Percentiles rank a stretch among this genome's conserved stretches.
phyloP scores from a whole-genome alignment of 2,329 filamentous ascomycete genomes.

The Exophiala lecanii-corni region DNA sequence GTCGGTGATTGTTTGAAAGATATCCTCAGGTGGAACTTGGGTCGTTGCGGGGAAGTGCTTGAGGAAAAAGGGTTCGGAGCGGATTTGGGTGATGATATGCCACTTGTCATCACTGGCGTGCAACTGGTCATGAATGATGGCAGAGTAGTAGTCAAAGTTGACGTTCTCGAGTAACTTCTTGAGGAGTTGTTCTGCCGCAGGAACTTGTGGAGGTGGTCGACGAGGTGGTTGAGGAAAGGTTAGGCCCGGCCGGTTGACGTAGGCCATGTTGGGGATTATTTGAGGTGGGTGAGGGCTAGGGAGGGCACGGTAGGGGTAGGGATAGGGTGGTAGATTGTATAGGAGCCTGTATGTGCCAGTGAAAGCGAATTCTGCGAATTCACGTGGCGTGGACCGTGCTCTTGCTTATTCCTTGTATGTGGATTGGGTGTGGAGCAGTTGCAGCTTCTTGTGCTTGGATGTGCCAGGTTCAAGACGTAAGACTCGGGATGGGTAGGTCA shows the following conservation, averaged over 20 bases:
- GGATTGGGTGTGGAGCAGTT: too few relatives aligned
- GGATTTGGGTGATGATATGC: background rate
- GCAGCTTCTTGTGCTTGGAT: too few relatives aligned
- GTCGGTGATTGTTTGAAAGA: background rate
- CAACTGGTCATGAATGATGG: background rate
- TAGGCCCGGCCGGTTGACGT: background rate
- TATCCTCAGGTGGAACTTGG: conserved; percentile 1
- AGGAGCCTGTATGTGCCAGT: too few relatives aligned
- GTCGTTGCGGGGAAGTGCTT: background rate
- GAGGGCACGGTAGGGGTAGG: too few relatives aligned
- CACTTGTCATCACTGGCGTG: background rate
- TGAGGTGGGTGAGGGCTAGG: too few relatives aligned
- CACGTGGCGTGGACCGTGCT: too few relatives aligned
- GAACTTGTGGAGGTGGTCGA: background rate
- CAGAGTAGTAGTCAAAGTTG: background rate
- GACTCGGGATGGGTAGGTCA: too few relatives aligned
- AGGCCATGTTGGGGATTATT: too few relatives aligned
- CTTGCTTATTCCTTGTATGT: too few relatives aligned
- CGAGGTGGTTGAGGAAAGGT: background rate
- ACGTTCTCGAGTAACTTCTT: background rate
- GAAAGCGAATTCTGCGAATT: too few relatives aligned
- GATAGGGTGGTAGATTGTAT: too few relatives aligned
- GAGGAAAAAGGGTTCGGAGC: background rate
- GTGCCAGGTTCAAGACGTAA: too few relatives aligned
- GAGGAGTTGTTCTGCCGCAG: background rate